Percentiles rank a stretch among this genome's conserved stretches.
Conservation (phyloP, 345 rosid genomes). For the Moricandia arvensis region DNA sequence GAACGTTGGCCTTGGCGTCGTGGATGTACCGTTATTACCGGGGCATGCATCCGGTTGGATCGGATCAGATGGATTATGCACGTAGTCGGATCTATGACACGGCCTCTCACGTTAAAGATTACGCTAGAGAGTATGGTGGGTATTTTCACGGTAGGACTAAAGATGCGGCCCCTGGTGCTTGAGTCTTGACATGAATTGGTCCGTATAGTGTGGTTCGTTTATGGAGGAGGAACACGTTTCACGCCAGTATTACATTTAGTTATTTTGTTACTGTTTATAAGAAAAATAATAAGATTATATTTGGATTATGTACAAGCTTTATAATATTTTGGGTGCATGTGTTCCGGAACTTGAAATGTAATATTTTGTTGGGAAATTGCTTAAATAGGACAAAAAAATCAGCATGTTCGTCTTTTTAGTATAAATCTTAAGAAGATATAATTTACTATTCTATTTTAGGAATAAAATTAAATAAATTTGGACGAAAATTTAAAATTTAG, state of each 20-base stretch:
- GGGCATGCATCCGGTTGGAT: constrained; percentile 76
- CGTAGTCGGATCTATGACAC: constrained; percentile 80
- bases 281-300: neutral
- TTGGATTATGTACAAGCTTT: neutral
- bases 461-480: no score
- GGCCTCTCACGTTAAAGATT: constrained; percentile 82
- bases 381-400: no score
- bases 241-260: neutral
- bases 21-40: constrained; percentile 72
- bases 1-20: constrained; percentile 39
- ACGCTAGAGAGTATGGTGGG: constrained; percentile 85
- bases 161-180: constrained; percentile 97
- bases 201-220: neutral
- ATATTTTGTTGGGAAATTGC: neutral
- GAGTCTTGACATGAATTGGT: constrained; percentile 29
- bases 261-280: neutral
- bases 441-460: no score
- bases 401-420: no score
- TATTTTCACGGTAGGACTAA: constrained; percentile 76
- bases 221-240: constrained; percentile 3
- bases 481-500: no score
- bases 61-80: constrained; percentile 68
- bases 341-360: constrained; percentile 3
- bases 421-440: no score
- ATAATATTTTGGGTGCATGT: neutral